Evolutionary conservation across 2,329 filamentous ascomycete genomes (phyloP), one percentile per base, ranked within the genome.

Genomic region (Paradendryphiella salina): DNA sequence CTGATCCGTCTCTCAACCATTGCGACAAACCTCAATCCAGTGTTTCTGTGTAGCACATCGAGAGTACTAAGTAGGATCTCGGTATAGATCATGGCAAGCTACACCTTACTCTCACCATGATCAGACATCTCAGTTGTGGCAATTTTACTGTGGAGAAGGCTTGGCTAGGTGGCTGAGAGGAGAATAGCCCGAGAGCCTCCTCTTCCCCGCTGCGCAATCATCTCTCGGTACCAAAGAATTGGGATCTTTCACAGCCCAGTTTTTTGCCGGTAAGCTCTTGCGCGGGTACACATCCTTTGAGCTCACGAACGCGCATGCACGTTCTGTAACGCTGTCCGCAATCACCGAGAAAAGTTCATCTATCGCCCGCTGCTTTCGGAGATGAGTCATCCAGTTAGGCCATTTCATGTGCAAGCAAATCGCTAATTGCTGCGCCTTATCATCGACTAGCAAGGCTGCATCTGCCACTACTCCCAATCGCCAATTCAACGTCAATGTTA

Each of bases 141-240:
- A 26, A 26, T 31, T 21, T 32, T 29, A 34, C 6, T 35, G 23
- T 18, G 42, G 42, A 26, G 20, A 32, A 20, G 29, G 18, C 14
- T 31, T 46, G 35, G 34, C 36, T 23, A 29, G 15, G 21, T 26
- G 23, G 42, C 31, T 36, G 20, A 40, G 33, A 46, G 14, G 29
- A 17, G 42, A 46, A 31, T 46, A 36, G 48, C 20, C 10, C 18
- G 39, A 28, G 21, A 38, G 34, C 35, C 17, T 40, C 31, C 42
- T 36, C 44, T 40, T 45, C 35, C 48, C 48, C 43, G 48, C 49
- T 47, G 37, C 33, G 29, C 34, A 34, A 34, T 37, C 33, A 35
- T 20, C 21, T 46, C 21, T 42, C 38, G 38, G 49, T 48, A 47
- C 49, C 37, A 41, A 26, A 28, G 14, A 20, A 36, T 42, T 42